Evolutionary conservation across 2,329 filamentous ascomycete species (phyloP), one percentile per base, ranked within the genome.

Genomic region (Parascedosporium putredinis): DNA sequence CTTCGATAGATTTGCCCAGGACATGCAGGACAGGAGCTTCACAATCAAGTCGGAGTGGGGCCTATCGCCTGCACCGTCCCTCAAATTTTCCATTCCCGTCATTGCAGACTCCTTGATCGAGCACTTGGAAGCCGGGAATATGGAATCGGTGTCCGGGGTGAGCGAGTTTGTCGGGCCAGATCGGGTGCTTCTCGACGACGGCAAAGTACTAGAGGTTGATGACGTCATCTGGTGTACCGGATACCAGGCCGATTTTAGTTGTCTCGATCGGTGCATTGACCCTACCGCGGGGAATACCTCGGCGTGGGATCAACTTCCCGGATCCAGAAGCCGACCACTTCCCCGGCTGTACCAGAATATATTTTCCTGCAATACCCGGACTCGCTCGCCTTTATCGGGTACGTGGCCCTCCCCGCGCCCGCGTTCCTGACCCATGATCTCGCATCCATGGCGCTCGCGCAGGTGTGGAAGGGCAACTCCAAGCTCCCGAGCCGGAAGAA

Each of bases 311-410:
- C 12, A 49, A 16, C 14, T 38, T 12, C 29, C 46, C 10, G 31
- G 56, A 50, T 24, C 55, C 44, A n/a, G 52, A 34, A 36, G 61
- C 51, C 59, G 57, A 8, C 54, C 61, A 0, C 60, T 70, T 0
- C 60, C 65, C 3, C 55, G 64, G 1, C 58, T 74, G 2, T 74
- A 68, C 49, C 64, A 67, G 38, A 72, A 72, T 54, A 55, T 73
- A 3, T 70, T 75, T 52, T 70, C 71, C 61, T 69, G 0, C 57
- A 64, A 23, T 57, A 68, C 22, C 67, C 70, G 2, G 61, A 70
- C 9, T 70, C 67, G 6, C 61, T 74, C 4, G 73, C 69, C 0
- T 66, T 73, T 48, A 56, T 71, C 48, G 65, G 67, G 51, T 64
- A 64, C 48, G 57, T 62, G 5, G 60, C 62, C 5, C 62, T 66